These are phyloP conservation scores for Asterophora parasitica DNA, from an alignment of 768 basidiomycete genomes.

Conservation along the genomic window DNA sequence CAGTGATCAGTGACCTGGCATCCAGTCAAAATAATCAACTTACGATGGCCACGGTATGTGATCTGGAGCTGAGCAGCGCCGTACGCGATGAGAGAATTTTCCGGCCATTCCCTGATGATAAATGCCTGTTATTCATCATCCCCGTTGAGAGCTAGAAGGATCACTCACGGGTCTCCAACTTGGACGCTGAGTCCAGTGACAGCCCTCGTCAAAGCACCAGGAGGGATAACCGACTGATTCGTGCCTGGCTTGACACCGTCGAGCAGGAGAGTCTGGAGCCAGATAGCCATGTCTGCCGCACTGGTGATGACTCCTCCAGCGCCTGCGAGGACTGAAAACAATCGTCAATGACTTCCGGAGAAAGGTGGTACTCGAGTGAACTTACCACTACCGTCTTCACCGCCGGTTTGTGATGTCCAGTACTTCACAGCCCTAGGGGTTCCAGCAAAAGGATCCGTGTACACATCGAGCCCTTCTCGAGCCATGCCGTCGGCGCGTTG, in stretches of 20 bases:
- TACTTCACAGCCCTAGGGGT: conserved; percentile 13
- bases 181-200: conserved; percentile 16
- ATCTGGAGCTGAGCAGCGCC: conserved; percentile 19
- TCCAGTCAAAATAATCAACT: not conserved
- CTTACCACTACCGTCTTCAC: conserved; percentile 24
- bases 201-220: conserved; percentile 5
- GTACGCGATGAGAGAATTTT: conserved; percentile 20
- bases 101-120: conserved; percentile 15
- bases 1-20: not conserved
- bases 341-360: not conserved
- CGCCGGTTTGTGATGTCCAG: conserved; percentile 18
- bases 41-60: conserved; percentile 19
- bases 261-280: conserved; percentile 3
- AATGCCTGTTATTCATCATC: not conserved
- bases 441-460: conserved; percentile 5
- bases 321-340: conserved; percentile 22
- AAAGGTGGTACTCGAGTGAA: not conserved
- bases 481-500: conserved; percentile 24
- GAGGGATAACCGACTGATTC: not conserved
- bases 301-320: conserved; percentile 26
- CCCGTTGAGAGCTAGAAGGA: not conserved
- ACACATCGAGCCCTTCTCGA: conserved; percentile 14
- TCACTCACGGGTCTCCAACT: conserved; percentile 8
- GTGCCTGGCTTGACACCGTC: conserved; percentile 6
- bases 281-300: conserved; percentile 17